These are phyloP conservation scores for Boeremia lycopersici DNA, from an alignment of 2,329 filamentous ascomycete genomes.

Conservation along the genomic window DNA sequence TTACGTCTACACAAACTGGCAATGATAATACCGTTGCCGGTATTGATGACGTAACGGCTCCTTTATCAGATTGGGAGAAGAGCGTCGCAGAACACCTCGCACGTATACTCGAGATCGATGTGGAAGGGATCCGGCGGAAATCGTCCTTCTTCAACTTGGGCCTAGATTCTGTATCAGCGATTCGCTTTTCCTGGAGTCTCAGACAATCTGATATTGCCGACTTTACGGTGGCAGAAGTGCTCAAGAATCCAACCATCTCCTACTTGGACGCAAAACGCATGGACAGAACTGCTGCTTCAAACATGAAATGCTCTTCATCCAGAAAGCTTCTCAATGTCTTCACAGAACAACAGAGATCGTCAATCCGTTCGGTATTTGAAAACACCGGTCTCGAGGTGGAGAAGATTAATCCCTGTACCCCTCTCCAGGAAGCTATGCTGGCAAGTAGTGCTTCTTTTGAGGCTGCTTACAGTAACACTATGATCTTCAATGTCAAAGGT, in stretches of 20 bases:
- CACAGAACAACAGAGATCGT: constrained; percentile 15
- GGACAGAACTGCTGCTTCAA: constrained; percentile 33
- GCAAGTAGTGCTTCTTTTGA: constrained; percentile 57
- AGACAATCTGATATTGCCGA: constrained; percentile 53
- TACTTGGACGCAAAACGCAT: constrained; percentile 53
- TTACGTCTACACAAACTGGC: constrained; percentile 42
- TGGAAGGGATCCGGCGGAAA: constrained; percentile 61
- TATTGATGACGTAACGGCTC: not conserved
- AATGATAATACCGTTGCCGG: constrained; percentile 34
- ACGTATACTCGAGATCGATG: constrained; percentile 54
- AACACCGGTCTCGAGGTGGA: constrained; percentile 49
- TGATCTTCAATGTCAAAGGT: constrained; percentile 65
- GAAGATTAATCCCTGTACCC: constrained; percentile 77
- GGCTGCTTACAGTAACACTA: constrained; percentile 73
- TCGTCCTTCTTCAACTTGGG: constrained; percentile 80
- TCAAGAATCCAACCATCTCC: constrained; percentile 71
- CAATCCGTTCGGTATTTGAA: constrained; percentile 22
- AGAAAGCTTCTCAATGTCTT: constrained; percentile 20
- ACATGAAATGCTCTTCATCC: not conserved
- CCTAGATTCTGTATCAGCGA: constrained; percentile 82
- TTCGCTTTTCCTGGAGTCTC: constrained; percentile 68
- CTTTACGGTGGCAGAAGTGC: constrained; percentile 70
- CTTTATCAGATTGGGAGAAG: constrained; percentile 53
- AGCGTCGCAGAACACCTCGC: constrained; percentile 63
- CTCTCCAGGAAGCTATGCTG: constrained; percentile 87